Evolutionary conservation across 2,329 filamentous ascomycete genomes (phyloP).

Genomic region (Periconia sp.): DNA sequence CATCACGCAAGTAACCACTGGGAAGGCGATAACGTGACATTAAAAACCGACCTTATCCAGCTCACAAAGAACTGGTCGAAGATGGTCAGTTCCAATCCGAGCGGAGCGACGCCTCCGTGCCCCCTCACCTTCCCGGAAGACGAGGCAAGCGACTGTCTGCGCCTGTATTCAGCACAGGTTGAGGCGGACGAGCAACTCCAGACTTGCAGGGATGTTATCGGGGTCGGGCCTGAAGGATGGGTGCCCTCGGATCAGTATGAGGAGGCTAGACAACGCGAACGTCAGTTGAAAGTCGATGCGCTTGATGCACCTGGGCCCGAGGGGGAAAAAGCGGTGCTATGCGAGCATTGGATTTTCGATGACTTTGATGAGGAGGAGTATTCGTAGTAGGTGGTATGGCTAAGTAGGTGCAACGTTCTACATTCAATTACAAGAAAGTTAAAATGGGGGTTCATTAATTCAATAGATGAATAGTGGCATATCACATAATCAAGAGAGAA

Average conservation of each 20-base stretch:
- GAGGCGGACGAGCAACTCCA: slow-evolving; percentile 29
- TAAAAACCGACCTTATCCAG: slow-evolving; percentile 29
- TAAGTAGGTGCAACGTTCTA: too few relatives aligned
- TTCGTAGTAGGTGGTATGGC: too few relatives aligned
- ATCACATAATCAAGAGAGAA: too few relatives aligned
- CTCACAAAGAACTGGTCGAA: slow-evolving; percentile 22
- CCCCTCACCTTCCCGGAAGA: slow-evolving; percentile 24
- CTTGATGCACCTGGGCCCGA: slow-evolving; percentile 25
- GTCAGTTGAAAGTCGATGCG: slow-evolving; percentile 24
- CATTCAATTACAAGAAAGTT: too few relatives aligned
- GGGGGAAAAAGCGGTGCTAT: slow-evolving; percentile 16
- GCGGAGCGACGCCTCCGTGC: slow-evolving; percentile 11
- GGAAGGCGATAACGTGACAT: slow-evolving; percentile 33
- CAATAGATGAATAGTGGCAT: too few relatives aligned
- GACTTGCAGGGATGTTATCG: slow-evolving; percentile 22
- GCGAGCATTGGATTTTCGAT: slow-evolving; percentile 32
- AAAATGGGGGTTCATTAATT: too few relatives aligned
- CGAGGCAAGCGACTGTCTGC: slow-evolving; percentile 20
- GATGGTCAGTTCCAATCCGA: slow-evolving; percentile 6
- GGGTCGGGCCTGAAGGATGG: slow-evolving; percentile 30
- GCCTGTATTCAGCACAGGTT: slow-evolving; percentile 20
- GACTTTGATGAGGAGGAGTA: slow-evolving; percentile 37
- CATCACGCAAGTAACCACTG: slow-evolving; percentile 27
- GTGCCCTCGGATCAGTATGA: slow-evolving; percentile 29
- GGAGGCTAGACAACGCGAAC: slow-evolving; percentile 13